phyloP scores from a whole-genome alignment of 257 asterid species.

The Lantana camara region DNA sequence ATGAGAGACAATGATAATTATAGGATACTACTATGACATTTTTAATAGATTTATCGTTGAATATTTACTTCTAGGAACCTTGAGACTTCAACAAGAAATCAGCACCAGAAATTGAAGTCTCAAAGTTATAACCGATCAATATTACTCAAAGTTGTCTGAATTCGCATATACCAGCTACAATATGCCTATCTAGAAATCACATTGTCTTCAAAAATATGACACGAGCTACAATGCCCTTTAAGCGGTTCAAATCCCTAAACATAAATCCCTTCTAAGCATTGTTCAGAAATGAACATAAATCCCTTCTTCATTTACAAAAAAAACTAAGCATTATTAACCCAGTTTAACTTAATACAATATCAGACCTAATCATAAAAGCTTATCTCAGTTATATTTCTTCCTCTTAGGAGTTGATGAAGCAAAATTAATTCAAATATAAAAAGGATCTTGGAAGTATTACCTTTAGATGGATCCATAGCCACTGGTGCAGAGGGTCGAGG shows the following conservation, averaged over 20 bases:
- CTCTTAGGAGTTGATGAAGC: background rate
- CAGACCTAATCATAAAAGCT: no score
- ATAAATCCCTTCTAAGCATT: background rate
- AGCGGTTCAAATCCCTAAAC: background rate
- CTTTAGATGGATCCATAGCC: conserved; percentile 62
- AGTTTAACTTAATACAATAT: no score
- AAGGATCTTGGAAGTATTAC: conserved; percentile 38
- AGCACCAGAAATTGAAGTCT: background rate
- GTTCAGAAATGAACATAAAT: conserved; percentile 1
- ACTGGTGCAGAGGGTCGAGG: conserved; percentile 54
- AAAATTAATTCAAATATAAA: background rate
- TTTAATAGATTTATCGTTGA: no score
- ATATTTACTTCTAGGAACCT: background rate
- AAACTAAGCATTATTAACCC: no score
- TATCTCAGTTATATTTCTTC: background rate
- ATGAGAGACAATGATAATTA: no score
- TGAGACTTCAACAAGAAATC: background rate
- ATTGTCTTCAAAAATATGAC: background rate
- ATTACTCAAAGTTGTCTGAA: background rate
- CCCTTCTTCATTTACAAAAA: no score
- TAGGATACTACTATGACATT: no score
- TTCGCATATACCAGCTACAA: background rate
- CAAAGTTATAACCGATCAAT: no score
- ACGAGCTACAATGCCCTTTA: background rate
- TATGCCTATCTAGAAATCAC: background rate